Base-by-base conservation (phyloP, 139 green algal species). In the Chlorella sp. region DNA sequence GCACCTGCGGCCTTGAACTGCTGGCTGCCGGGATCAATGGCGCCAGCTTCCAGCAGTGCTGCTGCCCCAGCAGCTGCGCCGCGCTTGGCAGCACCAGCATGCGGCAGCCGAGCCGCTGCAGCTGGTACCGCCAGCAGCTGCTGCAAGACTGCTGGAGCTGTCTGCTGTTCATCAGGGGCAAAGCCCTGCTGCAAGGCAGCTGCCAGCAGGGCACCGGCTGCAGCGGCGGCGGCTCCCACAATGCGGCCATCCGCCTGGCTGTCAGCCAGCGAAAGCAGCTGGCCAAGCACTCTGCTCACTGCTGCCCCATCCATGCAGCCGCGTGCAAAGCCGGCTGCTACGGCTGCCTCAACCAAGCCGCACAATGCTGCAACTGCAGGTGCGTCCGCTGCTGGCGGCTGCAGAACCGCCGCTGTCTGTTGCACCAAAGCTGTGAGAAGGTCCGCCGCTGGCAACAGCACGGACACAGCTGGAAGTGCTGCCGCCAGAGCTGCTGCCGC, bases 41-140 rank as follows among this genome's bases (percentile, higher is more conserved):
- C 13, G 32, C 67, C 30, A 13, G 21, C 67, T 4, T 41, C 47
- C n/a, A 82, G 75, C 57, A 82, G 36, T 4, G 21, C 18, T 36
- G 80, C 80, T 36, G 67, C 26, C 16, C 80, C 80, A n/a, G 32
- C 80, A 34, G 80, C 63, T 18, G 64, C 23, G 20, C 80, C 80
- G 2, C 18, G 30, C 75, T 72, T 82, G 18, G 75, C 75, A 57
- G 71, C 71, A 34, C 39, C 71, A 38, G 71, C 71, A 4, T 78
- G 71, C 16, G 44, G n/a, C 41, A n/a, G 47, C 73, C 73, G 44
- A 30, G 16, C 73, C 57, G 74, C 74, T 71, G 30, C 74, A 32
- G 51, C 36, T 44, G 5, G 72, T 1, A 64, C 6, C 25, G 72
- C 44, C 12, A 64, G 28, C 12, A 62, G 44, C 41, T 28, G 44